Percentiles rank a stretch among this genome's conserved stretches.
Conservation (phyloP, 768 basidiomycete genomes). For the Mycena rosella region DNA sequence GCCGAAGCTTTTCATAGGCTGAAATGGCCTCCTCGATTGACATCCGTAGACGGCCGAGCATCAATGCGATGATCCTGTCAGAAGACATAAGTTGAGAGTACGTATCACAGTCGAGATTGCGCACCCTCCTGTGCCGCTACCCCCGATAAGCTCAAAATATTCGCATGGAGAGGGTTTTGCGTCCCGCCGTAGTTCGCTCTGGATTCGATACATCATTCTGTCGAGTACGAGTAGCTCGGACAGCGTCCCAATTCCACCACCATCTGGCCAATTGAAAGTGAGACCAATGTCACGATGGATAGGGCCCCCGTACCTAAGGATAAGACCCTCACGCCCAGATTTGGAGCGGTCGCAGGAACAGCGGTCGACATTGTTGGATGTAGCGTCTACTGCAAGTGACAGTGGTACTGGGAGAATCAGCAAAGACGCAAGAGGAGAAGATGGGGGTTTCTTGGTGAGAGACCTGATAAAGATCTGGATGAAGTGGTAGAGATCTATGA, state of each 20-base stretch:
- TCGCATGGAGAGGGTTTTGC: neutral
- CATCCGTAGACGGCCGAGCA: constrained; percentile 4
- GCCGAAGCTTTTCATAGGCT: neutral
- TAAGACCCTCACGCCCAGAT: neutral
- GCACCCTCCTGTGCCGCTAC: constrained; percentile 1
- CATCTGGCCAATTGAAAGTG: neutral
- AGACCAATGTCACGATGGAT: too few relatives aligned
- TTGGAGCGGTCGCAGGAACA: too few relatives aligned
- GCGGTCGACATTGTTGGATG: too few relatives aligned
- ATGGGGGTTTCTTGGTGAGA: too few relatives aligned
- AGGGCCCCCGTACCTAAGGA: neutral
- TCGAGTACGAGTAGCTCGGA: too few relatives aligned
- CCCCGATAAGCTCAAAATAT: neutral
- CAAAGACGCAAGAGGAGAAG: too few relatives aligned
- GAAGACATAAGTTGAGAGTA: neutral
- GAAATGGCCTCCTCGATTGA: neutral
- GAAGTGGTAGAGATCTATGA: too few relatives aligned
- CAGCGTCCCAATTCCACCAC: too few relatives aligned
- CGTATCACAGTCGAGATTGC: neutral
- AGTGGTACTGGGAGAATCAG: too few relatives aligned
- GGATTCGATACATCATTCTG: too few relatives aligned
- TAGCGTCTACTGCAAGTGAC: too few relatives aligned
- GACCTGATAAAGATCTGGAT: too few relatives aligned
- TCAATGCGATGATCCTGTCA: neutral
- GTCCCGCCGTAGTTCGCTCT: neutral